Conservation (phyloP, 208 protist genomes). For the Crithidia brevicula region DNA sequence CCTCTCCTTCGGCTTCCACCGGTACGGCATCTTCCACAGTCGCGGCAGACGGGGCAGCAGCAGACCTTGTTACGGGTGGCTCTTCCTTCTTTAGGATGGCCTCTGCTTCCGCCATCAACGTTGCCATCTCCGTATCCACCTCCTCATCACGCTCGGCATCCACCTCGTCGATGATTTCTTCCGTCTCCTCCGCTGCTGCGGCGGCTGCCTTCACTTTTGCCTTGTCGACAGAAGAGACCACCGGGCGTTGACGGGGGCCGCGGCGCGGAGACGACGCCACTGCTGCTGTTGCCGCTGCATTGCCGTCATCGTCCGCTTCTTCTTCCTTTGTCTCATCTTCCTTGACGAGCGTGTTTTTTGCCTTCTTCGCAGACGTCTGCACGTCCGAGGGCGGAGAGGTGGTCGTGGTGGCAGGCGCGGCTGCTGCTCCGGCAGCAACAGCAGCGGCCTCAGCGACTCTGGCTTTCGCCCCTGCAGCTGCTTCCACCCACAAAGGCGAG, state of each 20-base stretch:
- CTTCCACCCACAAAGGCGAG: background rate
- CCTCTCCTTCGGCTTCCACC: slow-evolving; percentile 2
- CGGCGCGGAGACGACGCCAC: slow-evolving; percentile 5
- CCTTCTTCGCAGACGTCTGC: slow-evolving; percentile 4
- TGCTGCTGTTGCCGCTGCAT: background rate
- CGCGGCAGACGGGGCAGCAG: background rate
- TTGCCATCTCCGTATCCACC: slow-evolving; percentile 26
- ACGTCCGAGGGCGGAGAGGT: slow-evolving; percentile 2
- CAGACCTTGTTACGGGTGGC: background rate
- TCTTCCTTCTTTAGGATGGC: slow-evolving; percentile 15
- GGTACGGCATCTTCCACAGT: slow-evolving; percentile 2
- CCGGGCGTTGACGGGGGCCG: slow-evolving; percentile 10
- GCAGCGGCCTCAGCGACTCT: no score
- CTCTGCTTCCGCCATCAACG: slow-evolving; percentile 22
- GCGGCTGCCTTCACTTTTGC: slow-evolving; percentile 19
- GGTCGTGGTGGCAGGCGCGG: slow-evolving; percentile 14
- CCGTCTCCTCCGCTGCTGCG: slow-evolving; percentile 43
- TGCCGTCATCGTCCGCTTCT: slow-evolving; percentile 15
- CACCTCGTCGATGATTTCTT: slow-evolving; percentile 29
- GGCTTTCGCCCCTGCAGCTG: slow-evolving; percentile 4
- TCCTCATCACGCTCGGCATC: slow-evolving; percentile 15
- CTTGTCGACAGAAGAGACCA: slow-evolving; percentile 5
- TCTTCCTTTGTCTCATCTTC: slow-evolving; percentile 14
- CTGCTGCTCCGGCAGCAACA: slow-evolving; percentile 17
- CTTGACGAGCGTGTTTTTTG: slow-evolving; percentile 2